Conservation (phyloP, 2,329 filamentous ascomycete species). For the Penicillium fuscoglaucum region DNA sequence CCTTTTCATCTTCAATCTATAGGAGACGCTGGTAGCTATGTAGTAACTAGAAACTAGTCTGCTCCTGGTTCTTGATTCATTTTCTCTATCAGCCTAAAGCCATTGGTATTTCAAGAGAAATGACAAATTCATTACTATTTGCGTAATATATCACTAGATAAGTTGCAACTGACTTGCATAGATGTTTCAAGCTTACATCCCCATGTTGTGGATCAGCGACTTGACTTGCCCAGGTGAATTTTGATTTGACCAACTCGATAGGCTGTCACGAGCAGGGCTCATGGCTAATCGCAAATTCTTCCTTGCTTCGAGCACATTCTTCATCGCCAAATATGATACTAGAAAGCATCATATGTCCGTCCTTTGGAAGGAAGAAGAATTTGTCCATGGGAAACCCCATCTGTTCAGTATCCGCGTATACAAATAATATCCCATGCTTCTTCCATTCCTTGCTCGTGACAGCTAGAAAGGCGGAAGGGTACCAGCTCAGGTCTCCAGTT, state of each 20-base stretch:
- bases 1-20: too few relatives aligned
- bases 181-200: not conserved
- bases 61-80: not conserved
- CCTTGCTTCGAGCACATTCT: not conserved
- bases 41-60: not conserved
- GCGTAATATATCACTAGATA: too few relatives aligned
- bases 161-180: not conserved
- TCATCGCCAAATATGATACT: not conserved
- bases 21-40: not conserved
- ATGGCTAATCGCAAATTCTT: not conserved
- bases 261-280: not conserved
- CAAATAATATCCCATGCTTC: not conserved
- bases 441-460: not conserved
- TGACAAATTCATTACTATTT: too few relatives aligned
- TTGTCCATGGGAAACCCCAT: not conserved
- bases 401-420: not conserved
- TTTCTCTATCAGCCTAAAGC: too few relatives aligned
- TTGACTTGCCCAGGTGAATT: not conserved
- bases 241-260: not conserved
- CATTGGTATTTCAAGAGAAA: too few relatives aligned
- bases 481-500: not conserved
- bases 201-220: not conserved
- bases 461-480: not conserved
- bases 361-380: not conserved
- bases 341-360: not conserved